phyloP scores from a whole-genome alignment of 179 eudicot species.

The Kewa caespitosa region DNA sequence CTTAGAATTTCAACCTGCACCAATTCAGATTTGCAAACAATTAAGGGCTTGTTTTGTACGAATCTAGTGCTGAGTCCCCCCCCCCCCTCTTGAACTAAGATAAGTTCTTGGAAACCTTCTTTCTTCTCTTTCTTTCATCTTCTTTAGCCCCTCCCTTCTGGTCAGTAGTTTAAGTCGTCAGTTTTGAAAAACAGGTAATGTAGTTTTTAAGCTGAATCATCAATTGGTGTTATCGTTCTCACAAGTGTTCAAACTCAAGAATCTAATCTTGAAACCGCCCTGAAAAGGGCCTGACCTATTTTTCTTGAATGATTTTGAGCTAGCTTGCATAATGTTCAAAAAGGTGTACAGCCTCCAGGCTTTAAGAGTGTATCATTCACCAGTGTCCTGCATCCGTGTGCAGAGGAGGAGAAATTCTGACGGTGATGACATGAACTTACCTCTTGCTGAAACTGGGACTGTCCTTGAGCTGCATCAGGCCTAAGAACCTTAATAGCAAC shows the following conservation, averaged over 20 bases:
- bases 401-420: not conserved
- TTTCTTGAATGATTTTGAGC: not conserved
- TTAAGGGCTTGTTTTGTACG: not conserved
- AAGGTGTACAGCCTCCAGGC: not conserved
- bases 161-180: no score
- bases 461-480: conserved; percentile 52
- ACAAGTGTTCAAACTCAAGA: not conserved
- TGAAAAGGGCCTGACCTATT: no score
- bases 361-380: not conserved
- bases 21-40: not conserved
- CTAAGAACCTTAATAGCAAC: conserved; percentile 51
- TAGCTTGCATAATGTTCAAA: not conserved
- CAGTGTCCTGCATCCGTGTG: not conserved
- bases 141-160: no score
- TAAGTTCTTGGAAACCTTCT: no score
- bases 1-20: conserved; percentile 45
- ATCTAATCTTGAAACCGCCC: no score
- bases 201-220: no score
- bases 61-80: not conserved
- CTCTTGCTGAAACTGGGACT: conserved; percentile 50
- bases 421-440: conserved; percentile 14
- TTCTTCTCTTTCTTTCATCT: no score
- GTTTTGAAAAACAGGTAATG: no score
- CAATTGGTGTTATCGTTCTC: no score
- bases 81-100: not conserved